A percentile compares a stretch with the other conserved stretches of the same genome.
phyloP scores from a whole-genome alignment of 805 yeast genomes.

The Pichia thaimueangensis region DNA sequence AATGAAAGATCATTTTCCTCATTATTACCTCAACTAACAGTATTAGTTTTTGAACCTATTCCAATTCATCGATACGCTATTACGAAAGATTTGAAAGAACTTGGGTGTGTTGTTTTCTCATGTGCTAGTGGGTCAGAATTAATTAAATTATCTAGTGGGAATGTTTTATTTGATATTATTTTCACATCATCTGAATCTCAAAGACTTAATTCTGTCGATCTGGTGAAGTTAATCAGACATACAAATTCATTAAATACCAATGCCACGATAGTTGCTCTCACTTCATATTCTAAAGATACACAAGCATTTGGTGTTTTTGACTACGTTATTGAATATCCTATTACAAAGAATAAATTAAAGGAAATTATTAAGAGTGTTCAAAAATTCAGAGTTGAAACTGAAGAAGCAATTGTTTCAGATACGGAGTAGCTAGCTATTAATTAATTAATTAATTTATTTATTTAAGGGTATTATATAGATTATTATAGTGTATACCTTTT shows the following conservation, averaged over 20 bases:
- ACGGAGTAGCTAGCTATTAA: constrained; percentile 24
- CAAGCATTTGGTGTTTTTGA: constrained; percentile 48
- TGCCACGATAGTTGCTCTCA: constrained; percentile 72
- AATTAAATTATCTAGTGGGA: constrained; percentile 73
- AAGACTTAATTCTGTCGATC: constrained; percentile 65
- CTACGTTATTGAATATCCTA: constrained; percentile 71
- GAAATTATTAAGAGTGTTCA: constrained; percentile 25
- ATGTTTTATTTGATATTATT: constrained; percentile 77
- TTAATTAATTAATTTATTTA: background rate
- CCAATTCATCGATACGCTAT: constrained; percentile 72
- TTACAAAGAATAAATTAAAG: constrained; percentile 30
- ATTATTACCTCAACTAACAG: constrained; percentile 39
- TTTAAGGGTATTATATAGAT: background rate
- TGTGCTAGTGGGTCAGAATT: constrained; percentile 78
- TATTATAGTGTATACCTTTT: no score
- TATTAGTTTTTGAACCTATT: constrained; percentile 79
- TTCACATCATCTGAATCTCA: constrained; percentile 67
- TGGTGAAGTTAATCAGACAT: constrained; percentile 65
- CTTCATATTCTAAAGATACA: constrained; percentile 69
- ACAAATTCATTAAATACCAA: constrained; percentile 72
- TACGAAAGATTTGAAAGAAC: constrained; percentile 51
- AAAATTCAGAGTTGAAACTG: constrained; percentile 18
- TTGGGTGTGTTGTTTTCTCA: constrained; percentile 76
- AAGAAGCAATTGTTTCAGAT: constrained; percentile 30
- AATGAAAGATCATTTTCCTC: background rate